Evolutionary conservation across 2,329 filamentous ascomycete species (phyloP).

Genomic region (Penicillium sp.): DNA sequence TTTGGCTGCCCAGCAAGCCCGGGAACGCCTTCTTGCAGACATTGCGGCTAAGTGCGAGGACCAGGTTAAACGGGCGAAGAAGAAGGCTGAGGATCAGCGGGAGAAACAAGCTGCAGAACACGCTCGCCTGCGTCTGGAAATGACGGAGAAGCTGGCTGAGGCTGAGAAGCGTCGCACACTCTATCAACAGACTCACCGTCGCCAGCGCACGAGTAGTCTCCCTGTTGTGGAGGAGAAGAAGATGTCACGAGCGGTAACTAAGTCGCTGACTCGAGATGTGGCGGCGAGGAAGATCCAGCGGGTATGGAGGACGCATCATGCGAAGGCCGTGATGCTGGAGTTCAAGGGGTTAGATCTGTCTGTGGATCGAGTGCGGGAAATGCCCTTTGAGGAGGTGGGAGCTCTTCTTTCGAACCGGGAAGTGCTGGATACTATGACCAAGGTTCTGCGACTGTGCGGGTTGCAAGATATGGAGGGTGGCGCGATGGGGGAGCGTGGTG

Average conservation of each 20-base stretch:
- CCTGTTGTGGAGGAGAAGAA: conserved; percentile 51
- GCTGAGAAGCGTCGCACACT: conserved; percentile 61
- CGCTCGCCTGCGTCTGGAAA: conserved; percentile 61
- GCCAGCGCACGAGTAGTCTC: conserved; percentile 57
- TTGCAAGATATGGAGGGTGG: conserved; percentile 57
- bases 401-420: conserved; percentile 57
- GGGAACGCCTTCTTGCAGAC: conserved; percentile 66
- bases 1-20: conserved; percentile 64
- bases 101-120: conserved; percentile 67
- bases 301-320: conserved; percentile 58
- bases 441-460: conserved; percentile 60
- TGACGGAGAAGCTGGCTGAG: conserved; percentile 68
- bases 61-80: conserved; percentile 68
- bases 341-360: conserved; percentile 59
- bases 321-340: conserved; percentile 53
- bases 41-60: conserved; percentile 69
- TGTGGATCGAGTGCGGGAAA: conserved; percentile 55
- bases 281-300: conserved; percentile 63
- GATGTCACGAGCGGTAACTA: conserved; percentile 37
- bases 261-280: conserved; percentile 52
- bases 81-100: conserved; percentile 68
- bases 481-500: conserved; percentile 53
- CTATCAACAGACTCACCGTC: conserved; percentile 53
- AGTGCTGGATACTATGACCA: conserved; percentile 58
- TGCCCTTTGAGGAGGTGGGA: conserved; percentile 64